Evolutionary conservation across 306 rosid species (phyloP), one percentile per base, ranked within the genome.

Genomic region (Betula pendula): DNA sequence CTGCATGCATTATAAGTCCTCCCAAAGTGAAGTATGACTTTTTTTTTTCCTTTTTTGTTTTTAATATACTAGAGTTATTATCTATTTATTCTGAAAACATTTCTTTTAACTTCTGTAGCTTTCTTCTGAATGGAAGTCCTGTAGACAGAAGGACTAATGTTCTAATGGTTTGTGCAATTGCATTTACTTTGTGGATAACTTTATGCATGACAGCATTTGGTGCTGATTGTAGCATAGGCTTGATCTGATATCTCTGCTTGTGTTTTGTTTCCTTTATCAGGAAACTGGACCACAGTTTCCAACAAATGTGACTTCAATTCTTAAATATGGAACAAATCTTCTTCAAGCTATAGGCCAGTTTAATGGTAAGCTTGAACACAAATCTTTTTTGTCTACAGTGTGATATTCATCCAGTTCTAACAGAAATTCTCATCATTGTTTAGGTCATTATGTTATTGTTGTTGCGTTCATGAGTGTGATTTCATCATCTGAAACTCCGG

Each of bases 251-350:
- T 58, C 74, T 68, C 22, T 83, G 44, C 27, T 20, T 38, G 51
- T 49, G 5, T 77, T 29, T 60, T 51, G 29, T 75, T 81, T 81
- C 71, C 49, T 68, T 77, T 82, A 29, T 72, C 77, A 96, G 99
- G 99, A 92, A 59, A 38, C 90, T 80, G 98, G 97, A 80, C 96
- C 99, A 12, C 99, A 90, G 81, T 63, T 96, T 82, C 99, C 99
- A 56, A 85, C 98, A 70, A 55, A 81, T 68, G 91, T 96, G 80
- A 87, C 89, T 78, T 20, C 62, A 42, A 72, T 90, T 87, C 88
- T 92, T 72, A 91, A 91, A 82, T 85, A 73, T 85, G 97, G 98
- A 75, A 81, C 98, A 58, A 96, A 96, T 85, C 90, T 96, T 81
- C 89, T 96, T 77, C 99, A 96, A 85, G 91, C 89, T 48, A 81